phyloP scores from a whole-genome alignment of 1,284 basidiomycete species.

The Rhodotorula sp. region DNA sequence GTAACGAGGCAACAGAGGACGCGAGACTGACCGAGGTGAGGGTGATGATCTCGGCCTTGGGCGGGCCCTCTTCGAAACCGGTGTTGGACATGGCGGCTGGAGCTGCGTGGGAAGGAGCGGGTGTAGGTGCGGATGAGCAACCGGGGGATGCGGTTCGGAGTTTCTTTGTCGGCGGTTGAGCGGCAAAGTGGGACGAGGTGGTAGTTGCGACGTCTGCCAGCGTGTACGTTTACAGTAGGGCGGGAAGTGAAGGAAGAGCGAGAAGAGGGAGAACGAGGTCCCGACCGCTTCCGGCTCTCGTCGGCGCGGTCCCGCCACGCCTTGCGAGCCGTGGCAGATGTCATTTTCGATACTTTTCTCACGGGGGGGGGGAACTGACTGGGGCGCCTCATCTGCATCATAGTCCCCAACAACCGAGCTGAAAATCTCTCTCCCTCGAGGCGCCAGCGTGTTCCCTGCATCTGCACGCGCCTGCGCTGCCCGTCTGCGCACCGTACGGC shows the following conservation, averaged over 20 bases:
- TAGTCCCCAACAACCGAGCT: too few species aligned
- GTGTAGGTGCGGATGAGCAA: not conserved
- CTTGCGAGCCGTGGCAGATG: not conserved
- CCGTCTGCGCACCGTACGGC: too few species aligned
- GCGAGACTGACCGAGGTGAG: constrained; percentile 28
- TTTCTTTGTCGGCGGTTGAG: not conserved
- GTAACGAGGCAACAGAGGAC: too few species aligned
- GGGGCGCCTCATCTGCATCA: too few species aligned
- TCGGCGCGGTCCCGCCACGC: not conserved
- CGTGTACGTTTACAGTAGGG: not conserved
- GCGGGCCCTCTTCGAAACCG: constrained; percentile 14
- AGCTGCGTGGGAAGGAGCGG: not conserved
- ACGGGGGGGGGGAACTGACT: too few species aligned
- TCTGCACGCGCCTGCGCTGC: too few species aligned
- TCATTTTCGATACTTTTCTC: too few species aligned
- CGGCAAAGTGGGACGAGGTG: not conserved
- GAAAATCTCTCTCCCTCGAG: too few species aligned
- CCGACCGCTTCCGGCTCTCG: not conserved
- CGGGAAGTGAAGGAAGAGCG: not conserved
- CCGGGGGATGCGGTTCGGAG: not conserved
- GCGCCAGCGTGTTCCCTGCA: too few species aligned
- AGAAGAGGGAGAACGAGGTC: not conserved
- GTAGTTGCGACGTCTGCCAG: not conserved
- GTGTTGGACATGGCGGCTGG: constrained; percentile 15
- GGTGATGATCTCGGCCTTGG: constrained; percentile 40